Evolutionary conservation across 2,329 filamentous ascomycete species (phyloP), one percentile per base, ranked within the genome.

Genomic region (Microthyrium microscopicum): DNA sequence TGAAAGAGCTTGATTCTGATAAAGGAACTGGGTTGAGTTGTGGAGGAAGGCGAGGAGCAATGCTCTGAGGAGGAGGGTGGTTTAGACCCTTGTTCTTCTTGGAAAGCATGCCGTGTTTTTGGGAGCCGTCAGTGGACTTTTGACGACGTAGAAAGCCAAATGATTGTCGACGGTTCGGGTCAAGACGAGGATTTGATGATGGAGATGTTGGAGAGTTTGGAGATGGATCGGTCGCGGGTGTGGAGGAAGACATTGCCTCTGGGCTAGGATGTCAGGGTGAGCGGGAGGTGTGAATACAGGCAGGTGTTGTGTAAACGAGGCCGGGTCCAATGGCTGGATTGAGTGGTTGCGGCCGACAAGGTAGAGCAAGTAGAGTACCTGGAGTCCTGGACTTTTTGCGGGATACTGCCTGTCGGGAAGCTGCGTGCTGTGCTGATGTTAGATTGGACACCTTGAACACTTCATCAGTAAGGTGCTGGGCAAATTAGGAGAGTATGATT

Each of bases 1-100:
- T 72, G 46, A 73, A 73, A 12, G 61, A 63, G 42, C 67, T 61
- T 36, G 73, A 49, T 60, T 61, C 46, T 49, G 57, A 48, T 49
- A 66, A 41, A 48, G 59, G 45, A 55, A 51, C 51, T 44, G 56
- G 54, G 18, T 54, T 52, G 20, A 73, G 58, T 44, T 66, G 67
- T 37, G 75, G 75, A 36, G 74, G 69, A 31, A 64, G 61, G 46
- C 64, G 63, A n/a, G n/a, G n/a, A 26, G 71, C 65, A 25, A 73
- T 61, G 39, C 60, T 51, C 36, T 64, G 58, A 38, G 60, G 62
- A 48, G 70, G 68, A 31, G 65, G 63, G 49, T 69, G 17, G 64
- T 44, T 61, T 63, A 45, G 64, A 61, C 39, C 66, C 48, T 33
- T 63, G 60, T 71, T 64, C 48, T 61, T 62, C 60, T 73, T 76